Percentiles rank a stretch among this genome's conserved stretches.
Conservation (phyloP, 805 yeast species). For the Yarrowia sp. region DNA sequence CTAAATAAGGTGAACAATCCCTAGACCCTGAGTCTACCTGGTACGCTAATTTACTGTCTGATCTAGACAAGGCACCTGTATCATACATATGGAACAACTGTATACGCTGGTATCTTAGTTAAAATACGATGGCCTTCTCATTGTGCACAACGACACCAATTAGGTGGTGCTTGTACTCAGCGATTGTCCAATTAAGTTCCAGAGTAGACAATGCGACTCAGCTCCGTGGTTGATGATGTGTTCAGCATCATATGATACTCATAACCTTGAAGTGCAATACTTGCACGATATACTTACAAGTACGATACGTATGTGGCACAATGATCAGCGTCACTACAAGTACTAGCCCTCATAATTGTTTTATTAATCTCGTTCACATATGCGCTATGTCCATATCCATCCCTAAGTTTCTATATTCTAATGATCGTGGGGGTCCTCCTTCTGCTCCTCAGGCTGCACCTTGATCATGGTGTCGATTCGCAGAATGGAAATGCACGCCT, state of each 20-base stretch:
- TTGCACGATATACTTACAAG: too few relatives aligned
- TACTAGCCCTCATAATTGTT: not conserved
- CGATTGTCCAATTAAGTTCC: not conserved
- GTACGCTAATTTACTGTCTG: not conserved
- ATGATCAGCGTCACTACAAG: too few relatives aligned
- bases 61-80: not conserved
- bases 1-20: not conserved
- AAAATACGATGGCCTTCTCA: too few relatives aligned
- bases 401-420: constrained; percentile 32
- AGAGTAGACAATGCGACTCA: not conserved
- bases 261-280: too few relatives aligned
- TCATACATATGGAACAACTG: too few relatives aligned
- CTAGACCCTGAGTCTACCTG: not conserved
- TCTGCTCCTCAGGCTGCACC: constrained; percentile 74
- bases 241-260: too few relatives aligned
- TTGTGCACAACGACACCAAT: too few relatives aligned
- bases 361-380: constrained; percentile 2
- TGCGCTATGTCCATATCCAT: not conserved
- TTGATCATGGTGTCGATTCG: constrained; percentile 98
- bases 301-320: too few relatives aligned
- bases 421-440: constrained; percentile 87
- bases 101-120: too few relatives aligned
- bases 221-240: too few relatives aligned
- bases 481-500: constrained; percentile 95
- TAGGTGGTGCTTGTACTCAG: too few relatives aligned